Conservation (phyloP, 225 moss, liverwort and hornwort species). For the Sphagnum tenellum region DNA sequence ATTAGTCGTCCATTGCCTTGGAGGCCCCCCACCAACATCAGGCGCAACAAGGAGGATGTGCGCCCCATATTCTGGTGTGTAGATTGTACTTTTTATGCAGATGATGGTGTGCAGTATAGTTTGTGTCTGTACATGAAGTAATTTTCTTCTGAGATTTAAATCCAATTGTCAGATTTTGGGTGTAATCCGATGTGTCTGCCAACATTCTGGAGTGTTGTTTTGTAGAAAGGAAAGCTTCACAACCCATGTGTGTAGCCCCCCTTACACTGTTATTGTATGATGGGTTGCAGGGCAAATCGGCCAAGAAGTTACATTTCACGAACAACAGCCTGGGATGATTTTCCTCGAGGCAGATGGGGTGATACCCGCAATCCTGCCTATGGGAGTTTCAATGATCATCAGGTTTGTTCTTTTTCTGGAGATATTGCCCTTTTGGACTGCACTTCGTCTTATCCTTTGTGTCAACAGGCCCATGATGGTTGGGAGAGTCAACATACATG, state of each 20-base stretch:
- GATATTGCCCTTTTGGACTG: neutral
- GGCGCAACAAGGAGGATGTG: slow-evolving; percentile 77
- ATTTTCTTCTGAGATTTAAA: neutral
- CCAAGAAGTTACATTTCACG: slow-evolving; percentile 90
- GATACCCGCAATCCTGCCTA: slow-evolving; percentile 79
- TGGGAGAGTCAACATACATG: no score
- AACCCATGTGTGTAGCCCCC: no score
- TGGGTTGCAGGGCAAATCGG: slow-evolving; percentile 64
- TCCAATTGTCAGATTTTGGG: neutral
- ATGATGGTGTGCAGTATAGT: neutral
- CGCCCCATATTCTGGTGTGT: slow-evolving; percentile 91
- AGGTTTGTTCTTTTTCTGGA: slow-evolving; percentile 36
- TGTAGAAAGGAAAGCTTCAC: no score
- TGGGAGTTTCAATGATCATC: slow-evolving; percentile 84
- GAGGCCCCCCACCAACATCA: slow-evolving; percentile 83
- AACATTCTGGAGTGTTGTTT: no score
- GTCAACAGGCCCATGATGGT: no score
- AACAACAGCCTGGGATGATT: slow-evolving; percentile 90
- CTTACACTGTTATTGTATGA: no score
- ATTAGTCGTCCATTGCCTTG: slow-evolving; percentile 74
- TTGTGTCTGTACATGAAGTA: neutral
- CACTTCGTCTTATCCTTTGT: no score
- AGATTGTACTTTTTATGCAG: neutral
- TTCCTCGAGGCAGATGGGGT: slow-evolving; percentile 94
- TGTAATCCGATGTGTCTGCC: neutral